A percentile compares a stretch with the other conserved stretches of the same genome.
phyloP scores from a whole-genome alignment of 352 stramenopile genomes.

The Pythium rhizo-oryzae region DNA sequence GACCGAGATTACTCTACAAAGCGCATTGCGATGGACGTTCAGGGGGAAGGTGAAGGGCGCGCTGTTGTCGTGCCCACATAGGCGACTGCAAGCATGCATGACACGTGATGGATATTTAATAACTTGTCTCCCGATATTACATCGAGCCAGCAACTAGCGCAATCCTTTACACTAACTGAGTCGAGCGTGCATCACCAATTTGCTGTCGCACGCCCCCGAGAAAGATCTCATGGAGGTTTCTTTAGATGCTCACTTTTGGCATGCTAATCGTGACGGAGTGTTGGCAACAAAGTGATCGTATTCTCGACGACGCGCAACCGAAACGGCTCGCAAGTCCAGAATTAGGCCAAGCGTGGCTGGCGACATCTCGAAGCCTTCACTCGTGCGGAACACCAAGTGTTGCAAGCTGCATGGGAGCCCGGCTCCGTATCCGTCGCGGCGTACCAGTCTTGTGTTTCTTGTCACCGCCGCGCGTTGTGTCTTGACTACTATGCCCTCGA shows the following conservation, averaged over 20 bases:
- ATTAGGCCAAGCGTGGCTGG: neutral
- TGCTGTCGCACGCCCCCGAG: too few species aligned
- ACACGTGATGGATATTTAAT: neutral
- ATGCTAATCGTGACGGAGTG: neutral
- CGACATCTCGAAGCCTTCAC: constrained; percentile 1
- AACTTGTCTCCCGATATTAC: too few species aligned
- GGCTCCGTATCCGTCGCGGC: neutral
- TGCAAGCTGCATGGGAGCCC: constrained; percentile 2
- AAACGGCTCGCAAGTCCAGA: constrained; percentile 1
- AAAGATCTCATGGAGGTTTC: too few species aligned
- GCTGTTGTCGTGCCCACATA: constrained; percentile 11
- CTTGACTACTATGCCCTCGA: constrained; percentile 2
- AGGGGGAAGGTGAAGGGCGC: neutral
- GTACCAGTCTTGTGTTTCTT: neutral
- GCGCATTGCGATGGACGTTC: neutral
- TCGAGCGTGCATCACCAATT: too few species aligned
- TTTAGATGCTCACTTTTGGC: too few species aligned
- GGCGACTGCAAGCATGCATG: neutral
- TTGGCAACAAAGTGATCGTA: neutral
- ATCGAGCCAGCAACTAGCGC: too few species aligned
- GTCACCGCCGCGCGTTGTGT: neutral
- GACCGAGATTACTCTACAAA: constrained; percentile 10
- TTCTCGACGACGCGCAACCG: neutral
- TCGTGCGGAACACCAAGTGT: neutral
- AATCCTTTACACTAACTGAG: too few species aligned